phyloP scores from a whole-genome alignment of 805 yeast genomes.

The Kockiozyma suomiensis region DNA sequence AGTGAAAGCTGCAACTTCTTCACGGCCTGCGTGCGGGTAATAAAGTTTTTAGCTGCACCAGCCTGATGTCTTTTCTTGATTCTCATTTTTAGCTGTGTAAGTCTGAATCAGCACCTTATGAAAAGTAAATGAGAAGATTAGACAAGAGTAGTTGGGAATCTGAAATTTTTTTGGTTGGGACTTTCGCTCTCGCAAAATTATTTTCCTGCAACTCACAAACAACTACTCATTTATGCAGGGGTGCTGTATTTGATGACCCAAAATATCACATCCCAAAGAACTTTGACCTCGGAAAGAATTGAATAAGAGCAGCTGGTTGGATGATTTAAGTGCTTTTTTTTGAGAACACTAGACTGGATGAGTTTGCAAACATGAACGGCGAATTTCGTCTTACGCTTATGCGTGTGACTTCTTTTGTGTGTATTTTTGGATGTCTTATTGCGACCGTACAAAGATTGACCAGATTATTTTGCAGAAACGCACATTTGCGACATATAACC shows the following conservation, averaged over 20 bases:
- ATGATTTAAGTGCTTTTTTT: no score
- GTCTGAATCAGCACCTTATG: no score
- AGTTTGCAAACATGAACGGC: neutral
- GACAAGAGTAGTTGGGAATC: neutral
- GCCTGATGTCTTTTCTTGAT: constrained; percentile 79
- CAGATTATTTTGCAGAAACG: neutral
- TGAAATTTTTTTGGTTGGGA: constrained; percentile 10
- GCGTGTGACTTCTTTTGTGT: neutral
- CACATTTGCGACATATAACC: neutral
- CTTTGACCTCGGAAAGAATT: no score
- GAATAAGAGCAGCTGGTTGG: no score
- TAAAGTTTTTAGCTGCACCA: constrained; percentile 89
- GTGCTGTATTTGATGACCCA: neutral
- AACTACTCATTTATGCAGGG: constrained; percentile 3
- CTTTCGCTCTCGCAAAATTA: neutral
- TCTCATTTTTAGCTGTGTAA: constrained; percentile 41
- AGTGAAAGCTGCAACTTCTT: constrained; percentile 87
- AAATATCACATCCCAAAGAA: neutral
- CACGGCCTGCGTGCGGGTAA: constrained; percentile 94
- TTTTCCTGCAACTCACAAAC: neutral
- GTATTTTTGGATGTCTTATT: no score
- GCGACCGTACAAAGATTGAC: neutral
- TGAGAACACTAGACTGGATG: neutral
- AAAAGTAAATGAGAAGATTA: no score
- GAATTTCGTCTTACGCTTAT: neutral